Evolutionary conservation across 345 rosid species (phyloP).

Genomic region (Dipteronia dyeriana): DNA sequence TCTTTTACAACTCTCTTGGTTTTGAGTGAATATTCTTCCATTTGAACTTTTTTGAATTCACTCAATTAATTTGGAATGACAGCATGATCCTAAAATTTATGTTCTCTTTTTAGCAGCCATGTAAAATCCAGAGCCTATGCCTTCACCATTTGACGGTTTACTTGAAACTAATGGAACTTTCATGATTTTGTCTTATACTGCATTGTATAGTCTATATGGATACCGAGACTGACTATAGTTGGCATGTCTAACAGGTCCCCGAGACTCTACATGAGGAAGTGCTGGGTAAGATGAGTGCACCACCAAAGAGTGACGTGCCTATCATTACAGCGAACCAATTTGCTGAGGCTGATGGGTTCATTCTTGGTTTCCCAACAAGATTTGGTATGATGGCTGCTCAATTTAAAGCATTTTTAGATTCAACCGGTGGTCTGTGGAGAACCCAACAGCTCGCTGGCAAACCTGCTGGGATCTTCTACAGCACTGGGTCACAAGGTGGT

Average conservation of each 20-base stretch:
- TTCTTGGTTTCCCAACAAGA: slow-evolving; percentile 95
- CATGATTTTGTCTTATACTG: background rate
- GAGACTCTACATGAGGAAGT: slow-evolving; percentile 88
- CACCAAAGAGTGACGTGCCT: slow-evolving; percentile 83
- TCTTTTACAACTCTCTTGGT: background rate
- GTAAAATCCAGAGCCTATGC: background rate
- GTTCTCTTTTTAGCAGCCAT: background rate
- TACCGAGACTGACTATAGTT: slow-evolving; percentile 4
- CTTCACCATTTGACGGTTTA: background rate
- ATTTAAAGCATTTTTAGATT: slow-evolving; percentile 91
- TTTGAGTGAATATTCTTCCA: background rate
- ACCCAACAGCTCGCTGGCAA: slow-evolving; percentile 93
- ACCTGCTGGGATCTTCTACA: slow-evolving; percentile 93
- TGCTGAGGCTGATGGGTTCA: slow-evolving; percentile 87
- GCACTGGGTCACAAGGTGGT: slow-evolving; percentile 99
- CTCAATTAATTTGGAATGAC: background rate
- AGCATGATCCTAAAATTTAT: background rate
- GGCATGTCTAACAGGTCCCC: slow-evolving; percentile 54
- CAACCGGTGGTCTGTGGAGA: slow-evolving; percentile 95
- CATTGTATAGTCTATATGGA: background rate
- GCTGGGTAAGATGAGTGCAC: slow-evolving; percentile 88
- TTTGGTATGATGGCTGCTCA: slow-evolving; percentile 99
- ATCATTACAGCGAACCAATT: slow-evolving; percentile 70
- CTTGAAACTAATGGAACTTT: background rate
- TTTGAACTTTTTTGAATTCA: background rate